A percentile compares a stretch with the other conserved stretches of the same genome.
Conservation (phyloP, 2,329 filamentous ascomycete species). For the Fusarium coicis region DNA sequence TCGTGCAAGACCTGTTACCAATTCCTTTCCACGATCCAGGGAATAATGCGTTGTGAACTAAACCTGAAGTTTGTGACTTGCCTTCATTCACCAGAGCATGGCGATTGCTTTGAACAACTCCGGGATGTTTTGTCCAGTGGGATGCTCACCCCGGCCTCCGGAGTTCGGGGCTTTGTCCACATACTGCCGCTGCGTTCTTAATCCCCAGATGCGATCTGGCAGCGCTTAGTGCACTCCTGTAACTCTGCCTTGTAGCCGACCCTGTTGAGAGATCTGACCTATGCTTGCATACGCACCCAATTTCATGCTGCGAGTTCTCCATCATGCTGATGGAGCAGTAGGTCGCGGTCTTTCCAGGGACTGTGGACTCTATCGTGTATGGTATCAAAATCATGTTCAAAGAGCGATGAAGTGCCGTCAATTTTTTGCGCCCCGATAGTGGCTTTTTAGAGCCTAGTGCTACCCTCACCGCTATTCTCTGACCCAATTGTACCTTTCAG, state of each 20-base stretch:
- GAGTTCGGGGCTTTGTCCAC: slow-evolving; percentile 43
- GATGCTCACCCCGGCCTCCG: slow-evolving; percentile 36
- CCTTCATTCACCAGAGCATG: slow-evolving; percentile 23
- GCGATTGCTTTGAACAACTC: slow-evolving; percentile 28
- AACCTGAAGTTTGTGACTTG: slow-evolving; percentile 13
- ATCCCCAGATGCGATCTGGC: slow-evolving; percentile 46
- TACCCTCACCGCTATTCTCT: slow-evolving; percentile 44
- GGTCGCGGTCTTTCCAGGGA: not conserved
- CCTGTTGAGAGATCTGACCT: slow-evolving; percentile 43
- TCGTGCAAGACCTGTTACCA: slow-evolving; percentile 2
- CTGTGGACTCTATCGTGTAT: slow-evolving; percentile 5
- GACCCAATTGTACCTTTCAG: slow-evolving; percentile 33
- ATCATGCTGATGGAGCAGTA: slow-evolving; percentile 22
- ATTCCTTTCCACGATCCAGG: not conserved
- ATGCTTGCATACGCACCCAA: slow-evolving; percentile 45
- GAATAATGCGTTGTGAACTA: slow-evolving; percentile 3
- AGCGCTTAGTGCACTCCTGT: slow-evolving; percentile 46
- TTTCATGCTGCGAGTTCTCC: slow-evolving; percentile 30
- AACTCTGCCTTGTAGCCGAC: slow-evolving; percentile 36
- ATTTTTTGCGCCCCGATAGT: slow-evolving; percentile 33
- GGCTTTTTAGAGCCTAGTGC: slow-evolving; percentile 43
- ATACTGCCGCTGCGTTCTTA: slow-evolving; percentile 43
- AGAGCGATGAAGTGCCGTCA: slow-evolving; percentile 20
- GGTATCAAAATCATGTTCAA: slow-evolving; percentile 10
- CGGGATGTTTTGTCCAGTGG: slow-evolving; percentile 38